Evolutionary conservation across 305 asterid genomes (phyloP).

Genomic region (Fraxinus floribunda): DNA sequence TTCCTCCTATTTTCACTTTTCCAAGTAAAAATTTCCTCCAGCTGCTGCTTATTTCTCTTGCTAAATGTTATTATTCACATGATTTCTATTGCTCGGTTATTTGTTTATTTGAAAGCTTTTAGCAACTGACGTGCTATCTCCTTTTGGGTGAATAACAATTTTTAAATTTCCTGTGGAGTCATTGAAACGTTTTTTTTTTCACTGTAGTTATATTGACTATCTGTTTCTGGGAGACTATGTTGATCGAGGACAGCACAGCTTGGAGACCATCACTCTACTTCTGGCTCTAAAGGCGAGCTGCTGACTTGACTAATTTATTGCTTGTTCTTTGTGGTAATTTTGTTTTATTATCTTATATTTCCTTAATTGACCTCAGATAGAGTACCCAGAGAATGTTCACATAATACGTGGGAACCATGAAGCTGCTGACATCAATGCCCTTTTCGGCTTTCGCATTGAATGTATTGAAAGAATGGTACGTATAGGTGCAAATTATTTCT

Average conservation of each 20-base stretch:
- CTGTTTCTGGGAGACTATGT: slow-evolving; percentile 61
- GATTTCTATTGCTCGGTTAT: not conserved
- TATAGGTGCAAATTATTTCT: too few species aligned
- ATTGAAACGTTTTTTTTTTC: not conserved
- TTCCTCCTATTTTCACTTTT: not conserved
- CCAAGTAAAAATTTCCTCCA: not conserved
- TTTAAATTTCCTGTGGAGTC: slow-evolving; percentile 5
- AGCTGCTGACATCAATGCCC: slow-evolving; percentile 50
- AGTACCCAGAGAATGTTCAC: slow-evolving; percentile 92
- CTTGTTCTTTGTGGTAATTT: not conserved
- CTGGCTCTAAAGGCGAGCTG: slow-evolving; percentile 64
- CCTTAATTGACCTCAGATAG: slow-evolving; percentile 23
- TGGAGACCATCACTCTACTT: slow-evolving; percentile 51
- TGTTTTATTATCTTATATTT: not conserved
- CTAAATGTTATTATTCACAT: not conserved
- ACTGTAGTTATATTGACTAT: slow-evolving; percentile 32
- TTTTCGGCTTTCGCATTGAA: too few species aligned
- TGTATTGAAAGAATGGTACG: too few species aligned
- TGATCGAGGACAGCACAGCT: slow-evolving; percentile 67
- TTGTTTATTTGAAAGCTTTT: not conserved
- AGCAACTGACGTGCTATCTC: not conserved
- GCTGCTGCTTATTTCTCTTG: not conserved
- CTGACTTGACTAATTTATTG: not conserved
- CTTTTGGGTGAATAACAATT: slow-evolving; percentile 4
- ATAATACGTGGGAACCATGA: slow-evolving; percentile 98